Conservation (phyloP, 306 rosid species). For the Geum urbanum region DNA sequence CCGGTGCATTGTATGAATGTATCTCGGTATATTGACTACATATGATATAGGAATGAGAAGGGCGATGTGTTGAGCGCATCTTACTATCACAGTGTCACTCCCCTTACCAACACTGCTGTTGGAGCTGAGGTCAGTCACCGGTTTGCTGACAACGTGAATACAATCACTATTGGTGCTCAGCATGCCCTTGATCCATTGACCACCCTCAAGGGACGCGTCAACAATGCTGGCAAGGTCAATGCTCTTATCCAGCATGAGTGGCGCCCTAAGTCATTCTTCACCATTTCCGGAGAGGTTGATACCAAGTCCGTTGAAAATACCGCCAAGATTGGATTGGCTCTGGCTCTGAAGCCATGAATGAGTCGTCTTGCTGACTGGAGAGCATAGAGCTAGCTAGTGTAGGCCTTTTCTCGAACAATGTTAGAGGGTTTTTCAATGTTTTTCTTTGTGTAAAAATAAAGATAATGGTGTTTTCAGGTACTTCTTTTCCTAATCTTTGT, state of each 20-base stretch:
- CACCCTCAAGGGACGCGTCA: slow-evolving; percentile 59
- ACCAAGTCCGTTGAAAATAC: slow-evolving; percentile 82
- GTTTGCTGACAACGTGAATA: slow-evolving; percentile 64
- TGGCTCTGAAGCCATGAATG: slow-evolving; percentile 76
- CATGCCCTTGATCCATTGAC: slow-evolving; percentile 78
- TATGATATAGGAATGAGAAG: slow-evolving; percentile 67
- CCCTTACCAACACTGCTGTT: slow-evolving; percentile 58
- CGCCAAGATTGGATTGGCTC: slow-evolving; percentile 73
- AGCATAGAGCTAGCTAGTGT: slow-evolving; percentile 35
- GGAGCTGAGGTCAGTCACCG: slow-evolving; percentile 79
- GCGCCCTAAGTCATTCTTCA: slow-evolving; percentile 85
- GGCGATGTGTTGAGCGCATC: slow-evolving; percentile 72
- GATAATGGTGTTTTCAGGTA: slow-evolving; percentile 6
- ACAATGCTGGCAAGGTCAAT: slow-evolving; percentile 63
- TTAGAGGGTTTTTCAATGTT: neutral
- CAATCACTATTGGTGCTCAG: slow-evolving; percentile 69
- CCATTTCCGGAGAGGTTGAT: slow-evolving; percentile 92
- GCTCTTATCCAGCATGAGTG: slow-evolving; percentile 94
- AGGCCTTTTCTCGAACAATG: slow-evolving; percentile 22
- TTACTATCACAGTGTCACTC: slow-evolving; percentile 66
- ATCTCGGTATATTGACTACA: no score
- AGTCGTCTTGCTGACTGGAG: slow-evolving; percentile 15
- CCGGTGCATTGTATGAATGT: no score
- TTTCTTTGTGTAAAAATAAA: slow-evolving; percentile 40
- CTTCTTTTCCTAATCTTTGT: neutral